Evolutionary conservation across 2,329 filamentous ascomycete species (phyloP), one percentile per base, ranked within the genome.

Genomic region (Simplicillium aogashimaense): DNA sequence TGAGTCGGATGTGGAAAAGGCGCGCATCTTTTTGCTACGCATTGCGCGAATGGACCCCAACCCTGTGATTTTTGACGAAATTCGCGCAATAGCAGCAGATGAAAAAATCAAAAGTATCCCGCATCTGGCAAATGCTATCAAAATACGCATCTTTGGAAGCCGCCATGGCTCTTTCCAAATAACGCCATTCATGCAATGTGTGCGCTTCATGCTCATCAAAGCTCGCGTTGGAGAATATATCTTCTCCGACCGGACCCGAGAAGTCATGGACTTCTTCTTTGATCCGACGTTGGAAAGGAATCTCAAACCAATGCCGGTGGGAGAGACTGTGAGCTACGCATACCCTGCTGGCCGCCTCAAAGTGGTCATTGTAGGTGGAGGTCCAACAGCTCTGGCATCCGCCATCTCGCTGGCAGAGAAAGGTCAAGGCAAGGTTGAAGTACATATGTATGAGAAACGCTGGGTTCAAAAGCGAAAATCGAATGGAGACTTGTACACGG

Each of bases 251-350:
- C 46, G 47, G 13, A 48, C 52, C 9, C 43, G 47, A 10, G 40
- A 44, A 11, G 49, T 58, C n/a, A 44, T 58, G 13, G 55, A 60
- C 43, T 61, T 61, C 46, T 61, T 58, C 44, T 60, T 60, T 40
- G 58, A 61, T 39, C 54, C 57, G 9, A 53, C 56, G 1, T 33
- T 61, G 17, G 50, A 53, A 15, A 45, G 53, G 3, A 58, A 56
- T 33, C 38, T 53, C 4, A 43, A 46, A 2, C 51, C 51, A 1
- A 28, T 44, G 4, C 53, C 50, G 3, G 5, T n/a, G 5, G 35
- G 42, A 1, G 52, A 53, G 14, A 49, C 49, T n/a, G 46, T 52
- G 4, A 45, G 50, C 1, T 57, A 54, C 39, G 43, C 45, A 12
- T 60, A 58, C 38, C 56, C 53, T 0, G 50, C 43, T 10, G 50